These are phyloP conservation scores for Aspergillus eucalypticola DNA, from an alignment of 2,329 filamentous ascomycete species.

Conservation along the genomic window DNA sequence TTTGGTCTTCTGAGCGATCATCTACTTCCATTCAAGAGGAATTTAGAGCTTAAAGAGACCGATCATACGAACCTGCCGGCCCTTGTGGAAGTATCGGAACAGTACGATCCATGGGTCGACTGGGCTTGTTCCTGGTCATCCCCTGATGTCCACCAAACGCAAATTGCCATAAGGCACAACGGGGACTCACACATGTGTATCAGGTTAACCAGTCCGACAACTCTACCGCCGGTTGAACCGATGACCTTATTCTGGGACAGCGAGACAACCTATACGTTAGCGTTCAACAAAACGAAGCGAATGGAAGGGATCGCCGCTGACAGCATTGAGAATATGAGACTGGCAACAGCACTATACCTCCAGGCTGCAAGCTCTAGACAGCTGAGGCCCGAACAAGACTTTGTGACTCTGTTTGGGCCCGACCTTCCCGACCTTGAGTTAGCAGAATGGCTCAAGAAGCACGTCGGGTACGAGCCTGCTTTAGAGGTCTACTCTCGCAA, in stretches of 20 bases:
- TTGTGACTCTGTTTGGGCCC: constrained; percentile 31
- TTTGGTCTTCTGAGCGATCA: constrained; percentile 75
- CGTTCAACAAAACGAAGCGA: constrained; percentile 19
- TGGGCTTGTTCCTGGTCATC: constrained; percentile 30
- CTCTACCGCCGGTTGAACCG: constrained; percentile 19
- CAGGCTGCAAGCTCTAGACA: constrained; percentile 22
- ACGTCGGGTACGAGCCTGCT: constrained; percentile 26
- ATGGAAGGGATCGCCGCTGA: constrained; percentile 15
- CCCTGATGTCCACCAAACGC: constrained; percentile 24
- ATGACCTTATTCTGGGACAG: constrained; percentile 34
- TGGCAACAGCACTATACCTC: constrained; percentile 32
- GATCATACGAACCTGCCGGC: constrained; percentile 22
- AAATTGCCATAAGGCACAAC: constrained; percentile 22
- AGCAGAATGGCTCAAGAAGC: constrained; percentile 21
- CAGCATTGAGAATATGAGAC: constrained; percentile 33
- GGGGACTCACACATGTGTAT: constrained; percentile 20
- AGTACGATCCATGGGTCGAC: constrained; percentile 35
- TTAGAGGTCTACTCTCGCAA: constrained; percentile 23
- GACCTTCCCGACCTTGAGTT: constrained; percentile 19
- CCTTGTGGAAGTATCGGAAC: constrained; percentile 25
- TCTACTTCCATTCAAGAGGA: constrained; percentile 61
- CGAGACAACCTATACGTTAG: constrained; percentile 22
- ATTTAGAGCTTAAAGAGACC: constrained; percentile 28
- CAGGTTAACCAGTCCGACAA: constrained; percentile 24
- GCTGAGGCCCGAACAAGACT: constrained; percentile 21